Evolutionary conservation across 1,139 yeast species (phyloP).

Genomic region (Wickerhamiella pararugosa): DNA sequence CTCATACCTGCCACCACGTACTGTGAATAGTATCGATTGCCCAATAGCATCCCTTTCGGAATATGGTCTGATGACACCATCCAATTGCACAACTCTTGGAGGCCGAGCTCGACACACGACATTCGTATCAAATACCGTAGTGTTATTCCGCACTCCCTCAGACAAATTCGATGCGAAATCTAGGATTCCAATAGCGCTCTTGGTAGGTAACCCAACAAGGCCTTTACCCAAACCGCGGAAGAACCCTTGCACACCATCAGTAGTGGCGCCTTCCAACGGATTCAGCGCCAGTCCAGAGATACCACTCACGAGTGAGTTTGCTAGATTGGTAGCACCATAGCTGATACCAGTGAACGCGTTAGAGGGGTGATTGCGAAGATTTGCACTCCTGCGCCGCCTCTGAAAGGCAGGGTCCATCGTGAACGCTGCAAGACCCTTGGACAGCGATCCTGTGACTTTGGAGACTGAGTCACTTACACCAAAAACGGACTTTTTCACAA

Average conservation of each 20-base stretch:
- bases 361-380: constrained; percentile 63
- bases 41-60: constrained; percentile 85
- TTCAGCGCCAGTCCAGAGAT: constrained; percentile 80
- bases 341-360: constrained; percentile 85
- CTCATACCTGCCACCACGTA: constrained; percentile 65
- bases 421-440: constrained; percentile 84
- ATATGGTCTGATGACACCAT: constrained; percentile 58
- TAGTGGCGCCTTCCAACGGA: constrained; percentile 76
- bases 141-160: constrained; percentile 86
- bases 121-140: constrained; percentile 77
- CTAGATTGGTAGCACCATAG: constrained; percentile 76
- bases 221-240: constrained; percentile 91
- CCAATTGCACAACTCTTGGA: constrained; percentile 59
- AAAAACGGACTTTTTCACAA: constrained; percentile 85
- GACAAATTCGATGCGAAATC: constrained; percentile 87
- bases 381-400: constrained; percentile 57
- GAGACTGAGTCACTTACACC: constrained; percentile 91
- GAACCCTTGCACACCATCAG: constrained; percentile 82
- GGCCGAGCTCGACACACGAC: constrained; percentile 68
- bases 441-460: constrained; percentile 82
- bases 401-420: constrained; percentile 81
- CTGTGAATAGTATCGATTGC: constrained; percentile 74
- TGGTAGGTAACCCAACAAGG: constrained; percentile 86
- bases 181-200: constrained; percentile 88
- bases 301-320: constrained; percentile 79